Base-by-base conservation (phyloP, 2,329 filamentous ascomycete genomes). In the Diaporthe sp. region DNA sequence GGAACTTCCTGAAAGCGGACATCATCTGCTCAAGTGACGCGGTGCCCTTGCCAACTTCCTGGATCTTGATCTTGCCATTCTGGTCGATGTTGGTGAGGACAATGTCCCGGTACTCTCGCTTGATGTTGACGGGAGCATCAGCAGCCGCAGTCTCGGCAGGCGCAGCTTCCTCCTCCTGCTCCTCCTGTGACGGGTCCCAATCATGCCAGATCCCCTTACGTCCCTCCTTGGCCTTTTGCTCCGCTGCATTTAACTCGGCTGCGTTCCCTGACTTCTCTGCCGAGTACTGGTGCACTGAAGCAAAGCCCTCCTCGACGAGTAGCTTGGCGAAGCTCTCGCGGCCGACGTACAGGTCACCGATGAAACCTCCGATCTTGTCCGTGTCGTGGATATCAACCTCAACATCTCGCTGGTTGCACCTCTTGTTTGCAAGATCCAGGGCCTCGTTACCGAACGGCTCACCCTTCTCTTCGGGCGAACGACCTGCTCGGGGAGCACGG, bases 301-400 rank as follows among this genome's bases (percentile, higher is more conserved):
- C 96, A 39, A 98, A 89, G 76, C 97, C 97, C 84, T 99, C 97
- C 84, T 98, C 97, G 1, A 99, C 92, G 1, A 99, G 90, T 2
- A 94, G 84, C 87, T 98, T 98, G 80, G 96, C 94, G 81, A 99
- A 97, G 86, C 94, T 98, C 85, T 98, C 96, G 70, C 96, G 94
- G 87, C 95, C 96, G 82, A 99, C 91, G 83, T 95, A 98, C 32
- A 99, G 88, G 19, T 95, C 94, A 72, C 97, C 97, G 78, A 99
- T 98, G 87, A 99, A 99, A 50, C 97, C 97, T 79, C 97, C 97
- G 35, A 97, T 93, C 88, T 98, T 98, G 88, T 99, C 97, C 78
- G 95, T 94, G 79, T 96, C 95, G 82, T 98, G 92, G 27, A 99
- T 93, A 79, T 99, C 96, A 74, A 99, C 94, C 84, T 98, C 96